Conservation (phyloP, 1,284 basidiomycete species). For the Papiliotrema fonsecae region DNA sequence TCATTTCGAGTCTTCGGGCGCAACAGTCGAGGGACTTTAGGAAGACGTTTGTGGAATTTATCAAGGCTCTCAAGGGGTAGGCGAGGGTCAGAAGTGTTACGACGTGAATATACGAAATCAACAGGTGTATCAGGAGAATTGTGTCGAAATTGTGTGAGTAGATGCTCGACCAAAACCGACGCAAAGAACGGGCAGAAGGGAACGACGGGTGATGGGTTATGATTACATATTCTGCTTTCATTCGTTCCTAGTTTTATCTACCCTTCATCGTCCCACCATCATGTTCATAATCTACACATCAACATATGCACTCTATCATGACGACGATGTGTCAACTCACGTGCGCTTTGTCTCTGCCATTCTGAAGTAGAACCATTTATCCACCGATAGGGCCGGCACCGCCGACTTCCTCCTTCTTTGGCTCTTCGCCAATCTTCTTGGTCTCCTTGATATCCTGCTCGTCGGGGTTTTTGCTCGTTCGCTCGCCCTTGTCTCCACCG, state of each 20-base stretch:
- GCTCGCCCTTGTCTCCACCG: conserved; percentile 9
- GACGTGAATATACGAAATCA: too few species aligned
- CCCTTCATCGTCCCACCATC: too few species aligned
- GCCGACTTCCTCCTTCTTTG: conserved; percentile 28
- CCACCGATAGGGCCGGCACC: conserved; percentile 33
- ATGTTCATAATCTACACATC: background rate
- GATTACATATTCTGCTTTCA: too few species aligned
- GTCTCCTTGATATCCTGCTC: conserved; percentile 27
- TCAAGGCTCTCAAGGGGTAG: conserved; percentile 27
- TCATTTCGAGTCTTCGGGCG: conserved; percentile 69
- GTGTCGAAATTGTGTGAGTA: too few species aligned
- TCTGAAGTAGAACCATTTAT: conserved; percentile 6
- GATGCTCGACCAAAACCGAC: too few species aligned
- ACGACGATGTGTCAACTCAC: background rate
- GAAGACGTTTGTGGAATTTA: conserved; percentile 81
- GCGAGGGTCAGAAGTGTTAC: background rate
- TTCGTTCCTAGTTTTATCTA: too few species aligned
- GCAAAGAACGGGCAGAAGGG: too few species aligned
- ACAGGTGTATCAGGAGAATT: too few species aligned
- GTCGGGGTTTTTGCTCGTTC: conserved; percentile 4
- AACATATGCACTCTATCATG: conserved; percentile 9
- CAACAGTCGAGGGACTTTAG: conserved; percentile 78
- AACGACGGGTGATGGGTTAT: too few species aligned
- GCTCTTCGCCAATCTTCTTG: conserved; percentile 34
- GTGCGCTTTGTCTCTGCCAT: background rate